These are phyloP conservation scores for Quambalaria eucalypti DNA, from an alignment of 1,284 basidiomycete species.

Conservation along the genomic window DNA sequence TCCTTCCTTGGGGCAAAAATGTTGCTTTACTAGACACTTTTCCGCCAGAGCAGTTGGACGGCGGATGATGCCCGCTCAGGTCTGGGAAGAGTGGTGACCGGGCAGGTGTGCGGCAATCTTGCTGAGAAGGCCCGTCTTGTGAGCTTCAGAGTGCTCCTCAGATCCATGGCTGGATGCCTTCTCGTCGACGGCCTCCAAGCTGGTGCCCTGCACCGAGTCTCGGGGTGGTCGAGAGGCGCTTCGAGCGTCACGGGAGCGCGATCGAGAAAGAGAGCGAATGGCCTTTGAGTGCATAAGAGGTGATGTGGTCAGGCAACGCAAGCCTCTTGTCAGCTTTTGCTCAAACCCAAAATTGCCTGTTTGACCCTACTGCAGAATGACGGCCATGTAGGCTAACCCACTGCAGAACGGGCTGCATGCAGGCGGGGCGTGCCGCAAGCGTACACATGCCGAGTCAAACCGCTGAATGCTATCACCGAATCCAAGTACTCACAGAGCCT, in stretches of 20 bases:
- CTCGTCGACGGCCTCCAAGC: slow-evolving; percentile 30
- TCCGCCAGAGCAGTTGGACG: too few species aligned
- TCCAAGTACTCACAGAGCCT: slow-evolving; percentile 21
- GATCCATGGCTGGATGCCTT: slow-evolving; percentile 1
- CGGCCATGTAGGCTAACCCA: too few species aligned
- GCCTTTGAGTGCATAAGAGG: slow-evolving; percentile 3
- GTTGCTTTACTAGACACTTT: too few species aligned
- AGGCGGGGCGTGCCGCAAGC: too few species aligned
- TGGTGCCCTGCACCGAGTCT: slow-evolving; percentile 20
- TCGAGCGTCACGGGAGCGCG: slow-evolving; percentile 38
- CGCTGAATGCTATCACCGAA: neutral
- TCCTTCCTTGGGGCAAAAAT: too few species aligned
- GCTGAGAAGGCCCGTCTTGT: slow-evolving; percentile 9
- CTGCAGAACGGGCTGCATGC: too few species aligned
- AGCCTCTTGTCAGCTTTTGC: too few species aligned
- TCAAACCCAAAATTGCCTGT: too few species aligned
- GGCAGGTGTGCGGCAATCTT: slow-evolving; percentile 17
- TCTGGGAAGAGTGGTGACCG: slow-evolving; percentile 6
- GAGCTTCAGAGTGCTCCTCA: neutral
- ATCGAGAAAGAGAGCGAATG: slow-evolving; percentile 31
- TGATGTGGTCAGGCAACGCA: slow-evolving; percentile 1
- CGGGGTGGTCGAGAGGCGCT: slow-evolving; percentile 14
- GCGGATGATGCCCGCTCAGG: too few species aligned
- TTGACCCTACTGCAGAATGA: too few species aligned
- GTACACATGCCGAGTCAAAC: neutral